These are phyloP conservation scores for Mallotus nudiflorus DNA, from an alignment of 345 rosid species.

Conservation along the genomic window DNA sequence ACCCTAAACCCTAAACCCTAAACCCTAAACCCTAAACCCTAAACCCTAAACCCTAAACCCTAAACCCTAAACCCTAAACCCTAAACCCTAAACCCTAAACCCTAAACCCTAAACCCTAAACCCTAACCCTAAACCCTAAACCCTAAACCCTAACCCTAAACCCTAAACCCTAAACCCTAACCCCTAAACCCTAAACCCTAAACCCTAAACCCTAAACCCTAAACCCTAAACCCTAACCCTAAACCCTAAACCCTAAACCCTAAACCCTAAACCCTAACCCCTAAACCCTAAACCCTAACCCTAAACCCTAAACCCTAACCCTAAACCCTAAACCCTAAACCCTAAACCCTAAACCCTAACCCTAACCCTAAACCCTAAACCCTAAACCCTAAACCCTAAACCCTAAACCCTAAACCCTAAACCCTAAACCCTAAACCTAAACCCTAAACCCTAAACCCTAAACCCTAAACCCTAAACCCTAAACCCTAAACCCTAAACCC, in stretches of 20 bases:
- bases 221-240: conserved; percentile 11
- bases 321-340: conserved; percentile 12
- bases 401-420: not conserved
- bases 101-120: conserved; percentile 13
- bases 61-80: conserved; percentile 2
- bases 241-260: conserved; percentile 13
- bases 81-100: conserved; percentile 9
- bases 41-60: conserved; percentile 3
- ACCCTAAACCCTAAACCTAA: not conserved
- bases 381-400: not conserved
- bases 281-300: conserved; percentile 12
- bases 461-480: conserved; percentile 2
- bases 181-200: conserved; percentile 11
- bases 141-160: conserved; percentile 9
- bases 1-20: conserved; percentile 2
- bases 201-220: conserved; percentile 7
- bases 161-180: conserved; percentile 9
- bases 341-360: not conserved
- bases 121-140: conserved; percentile 13
- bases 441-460: not conserved
- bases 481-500: conserved; percentile 12
- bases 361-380: conserved; percentile 4
- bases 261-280: conserved; percentile 12
- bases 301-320: conserved; percentile 3
- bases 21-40: conserved; percentile 1